phyloP scores from a whole-genome alignment of 495 filamentous ascomycete genomes.

The Penicillium malachiteum region DNA sequence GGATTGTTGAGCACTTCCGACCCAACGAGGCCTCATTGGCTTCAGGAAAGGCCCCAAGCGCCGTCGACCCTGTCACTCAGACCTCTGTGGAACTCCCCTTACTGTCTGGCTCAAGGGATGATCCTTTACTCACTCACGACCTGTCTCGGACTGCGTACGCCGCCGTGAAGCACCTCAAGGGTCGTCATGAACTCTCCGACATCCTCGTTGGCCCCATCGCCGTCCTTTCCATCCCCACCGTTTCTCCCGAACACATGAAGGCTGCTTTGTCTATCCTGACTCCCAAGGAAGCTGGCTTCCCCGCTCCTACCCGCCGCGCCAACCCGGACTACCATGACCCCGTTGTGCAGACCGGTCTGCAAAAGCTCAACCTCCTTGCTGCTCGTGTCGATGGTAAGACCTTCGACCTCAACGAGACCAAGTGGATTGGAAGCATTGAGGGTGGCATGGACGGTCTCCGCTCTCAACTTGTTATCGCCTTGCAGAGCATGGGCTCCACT shows the following conservation, averaged over 20 bases:
- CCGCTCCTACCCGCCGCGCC: slow-evolving; percentile 68
- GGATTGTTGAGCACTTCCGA: slow-evolving; percentile 83
- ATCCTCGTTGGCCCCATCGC: slow-evolving; percentile 79
- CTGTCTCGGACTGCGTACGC: slow-evolving; percentile 70
- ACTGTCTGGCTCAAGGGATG: slow-evolving; percentile 32
- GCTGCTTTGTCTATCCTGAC: slow-evolving; percentile 72
- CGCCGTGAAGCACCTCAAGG: slow-evolving; percentile 51
- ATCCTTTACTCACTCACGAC: slow-evolving; percentile 66
- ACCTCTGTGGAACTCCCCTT: slow-evolving; percentile 40
- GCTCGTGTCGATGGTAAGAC: slow-evolving; percentile 79
- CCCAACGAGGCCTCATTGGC: slow-evolving; percentile 44
- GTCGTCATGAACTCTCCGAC: slow-evolving; percentile 66
- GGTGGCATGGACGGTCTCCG: slow-evolving; percentile 80
- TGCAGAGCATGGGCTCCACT: slow-evolving; percentile 72
- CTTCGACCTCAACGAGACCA: slow-evolving; percentile 75
- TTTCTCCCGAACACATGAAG: slow-evolving; percentile 80
- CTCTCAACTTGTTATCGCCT: slow-evolving; percentile 72
- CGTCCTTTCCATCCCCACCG: slow-evolving; percentile 72
- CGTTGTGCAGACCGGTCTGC: slow-evolving; percentile 70
- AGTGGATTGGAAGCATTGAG: slow-evolving; percentile 82
- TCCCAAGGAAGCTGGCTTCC: slow-evolving; percentile 68
- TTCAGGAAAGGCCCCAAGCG: slow-evolving; percentile 29
- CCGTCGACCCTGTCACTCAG: slow-evolving; percentile 43
- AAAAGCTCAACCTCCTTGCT: slow-evolving; percentile 83
- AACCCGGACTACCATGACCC: slow-evolving; percentile 80